A percentile compares a stretch with the other conserved stretches of the same genome.
phyloP scores from a whole-genome alignment of 176 grass and related monocot genomes.

The Miscanthus lutarioriparius region DNA sequence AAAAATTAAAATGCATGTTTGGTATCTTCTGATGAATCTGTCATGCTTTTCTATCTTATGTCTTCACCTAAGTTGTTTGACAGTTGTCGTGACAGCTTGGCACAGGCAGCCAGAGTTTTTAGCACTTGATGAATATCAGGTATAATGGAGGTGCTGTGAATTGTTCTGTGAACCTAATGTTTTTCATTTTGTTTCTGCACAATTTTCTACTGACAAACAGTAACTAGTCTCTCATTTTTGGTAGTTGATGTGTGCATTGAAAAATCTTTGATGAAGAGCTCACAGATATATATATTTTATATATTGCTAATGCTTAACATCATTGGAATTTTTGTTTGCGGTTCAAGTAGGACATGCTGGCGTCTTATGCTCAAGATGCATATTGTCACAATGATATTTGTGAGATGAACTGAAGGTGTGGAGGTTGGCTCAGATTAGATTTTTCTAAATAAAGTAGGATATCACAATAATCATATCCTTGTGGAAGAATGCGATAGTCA shows the following conservation, averaged over 20 bases:
- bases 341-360: conserved; percentile 43
- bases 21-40: conserved; percentile 27
- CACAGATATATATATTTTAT: neutral
- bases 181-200: conserved; percentile 27
- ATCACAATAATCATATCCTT: neutral
- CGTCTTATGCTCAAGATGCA: conserved; percentile 38
- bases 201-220: conserved; percentile 38
- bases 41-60: conserved; percentile 35
- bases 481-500: neutral
- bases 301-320: conserved; percentile 33
- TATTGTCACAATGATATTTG: neutral
- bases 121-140: conserved; percentile 47
- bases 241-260: conserved; percentile 27
- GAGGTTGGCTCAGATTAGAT: conserved; percentile 30
- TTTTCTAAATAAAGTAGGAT: conserved; percentile 30
- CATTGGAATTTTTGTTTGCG: conserved; percentile 37
- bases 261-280: conserved; percentile 17
- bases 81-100: conserved; percentile 51
- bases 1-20: conserved; percentile 40
- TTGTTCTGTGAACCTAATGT: conserved; percentile 18
- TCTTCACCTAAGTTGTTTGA: conserved; percentile 55
- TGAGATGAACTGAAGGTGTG: conserved; percentile 36
- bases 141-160: conserved; percentile 39
- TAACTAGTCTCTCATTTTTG: conserved; percentile 26
- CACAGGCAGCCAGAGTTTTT: conserved; percentile 33